Conservation (phyloP, 1,139 yeast species). For the Hyphopichia wangnamkhiaoensis region DNA sequence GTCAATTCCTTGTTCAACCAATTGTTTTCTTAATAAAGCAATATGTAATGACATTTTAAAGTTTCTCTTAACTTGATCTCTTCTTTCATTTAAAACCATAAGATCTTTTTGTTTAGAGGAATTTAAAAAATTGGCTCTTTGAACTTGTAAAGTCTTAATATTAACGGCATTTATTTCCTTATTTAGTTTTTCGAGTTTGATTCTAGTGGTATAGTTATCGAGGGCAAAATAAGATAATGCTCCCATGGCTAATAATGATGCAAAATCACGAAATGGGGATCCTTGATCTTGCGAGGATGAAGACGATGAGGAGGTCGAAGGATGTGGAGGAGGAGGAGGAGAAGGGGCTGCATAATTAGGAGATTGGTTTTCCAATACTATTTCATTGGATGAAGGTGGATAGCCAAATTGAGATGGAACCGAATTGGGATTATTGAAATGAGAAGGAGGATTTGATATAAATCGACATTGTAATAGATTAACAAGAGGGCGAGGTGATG, state of each 20-base stretch:
- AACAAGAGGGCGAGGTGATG: no score
- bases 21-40: constrained; percentile 60
- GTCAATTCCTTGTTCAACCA: constrained; percentile 50
- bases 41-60: constrained; percentile 65
- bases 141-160: constrained; percentile 43
- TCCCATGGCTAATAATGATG: constrained; percentile 38
- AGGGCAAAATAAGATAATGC: constrained; percentile 50
- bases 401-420: constrained; percentile 1
- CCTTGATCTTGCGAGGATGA: not conserved
- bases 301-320: not conserved
- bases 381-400: no score
- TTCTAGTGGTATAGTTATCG: constrained; percentile 50
- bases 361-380: not conserved
- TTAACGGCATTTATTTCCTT: constrained; percentile 43
- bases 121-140: constrained; percentile 44
- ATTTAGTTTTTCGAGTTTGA: constrained; percentile 40
- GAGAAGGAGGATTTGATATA: constrained; percentile 6
- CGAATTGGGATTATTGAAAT: constrained; percentile 4
- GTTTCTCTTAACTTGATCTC: constrained; percentile 49
- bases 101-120: constrained; percentile 49
- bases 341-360: not conserved
- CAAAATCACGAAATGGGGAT: constrained; percentile 27
- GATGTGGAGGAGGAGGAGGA: not conserved
- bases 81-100: constrained; percentile 48
- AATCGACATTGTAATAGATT: no score